Conservation (phyloP, 352 stramenopile genomes). For the Phytophthora pseudosyringae region DNA sequence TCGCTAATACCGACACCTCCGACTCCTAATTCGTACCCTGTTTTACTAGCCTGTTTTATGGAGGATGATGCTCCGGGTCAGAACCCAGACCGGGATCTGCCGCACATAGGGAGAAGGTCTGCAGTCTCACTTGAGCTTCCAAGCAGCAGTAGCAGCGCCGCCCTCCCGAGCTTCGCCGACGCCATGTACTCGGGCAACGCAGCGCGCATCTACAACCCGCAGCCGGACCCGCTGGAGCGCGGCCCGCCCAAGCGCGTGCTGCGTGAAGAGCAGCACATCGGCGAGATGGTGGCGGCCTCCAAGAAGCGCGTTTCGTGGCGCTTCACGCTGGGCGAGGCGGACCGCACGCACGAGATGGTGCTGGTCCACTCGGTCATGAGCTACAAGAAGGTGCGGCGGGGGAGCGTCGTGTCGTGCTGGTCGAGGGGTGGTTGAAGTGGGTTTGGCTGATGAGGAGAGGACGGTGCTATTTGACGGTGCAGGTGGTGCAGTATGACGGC, state of each 20-base stretch:
- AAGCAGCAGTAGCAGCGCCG: conserved; percentile 2
- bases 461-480: conserved; percentile 3
- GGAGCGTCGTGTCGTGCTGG: background rate
- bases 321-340: conserved; percentile 80
- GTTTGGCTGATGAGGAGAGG: conserved; percentile 5
- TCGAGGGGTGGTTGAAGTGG: conserved; percentile 3
- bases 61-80: background rate
- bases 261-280: conserved; percentile 80
- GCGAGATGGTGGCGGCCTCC: conserved; percentile 77
- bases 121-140: background rate
- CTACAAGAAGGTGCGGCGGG: conserved; percentile 75
- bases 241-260: conserved; percentile 75
- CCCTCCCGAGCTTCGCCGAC: background rate
- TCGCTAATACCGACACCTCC: background rate
- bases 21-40: background rate
- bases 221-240: conserved; percentile 68
- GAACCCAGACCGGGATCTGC: too few relatives aligned
- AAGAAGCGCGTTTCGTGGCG: conserved; percentile 88
- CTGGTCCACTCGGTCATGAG: conserved; percentile 86
- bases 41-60: background rate
- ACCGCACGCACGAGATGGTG: conserved; percentile 77
- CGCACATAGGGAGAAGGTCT: too few relatives aligned
- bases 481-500: conserved; percentile 82
- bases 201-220: conserved; percentile 74
- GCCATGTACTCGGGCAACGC: conserved; percentile 67